Base-by-base conservation (phyloP, 805 yeast genomes). In the Barnettozyma botsteinii region DNA sequence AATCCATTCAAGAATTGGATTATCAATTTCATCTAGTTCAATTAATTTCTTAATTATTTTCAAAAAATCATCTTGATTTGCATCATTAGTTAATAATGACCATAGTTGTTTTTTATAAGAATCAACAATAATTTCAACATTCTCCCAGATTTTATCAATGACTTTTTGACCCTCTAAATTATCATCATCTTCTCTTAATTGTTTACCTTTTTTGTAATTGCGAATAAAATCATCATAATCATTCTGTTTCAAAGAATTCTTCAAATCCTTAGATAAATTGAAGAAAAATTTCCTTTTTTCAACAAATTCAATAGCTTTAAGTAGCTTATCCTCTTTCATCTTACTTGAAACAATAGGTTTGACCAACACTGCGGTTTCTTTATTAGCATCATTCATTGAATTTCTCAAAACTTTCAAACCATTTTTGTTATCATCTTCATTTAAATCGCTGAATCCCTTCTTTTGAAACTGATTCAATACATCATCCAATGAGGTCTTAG, bases 1-100 rank as follows among this genome's bases (percentile, higher is more conserved):
- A 22, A 83, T 69, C 78, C 87, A 83, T 38, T 72, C 76, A 18
- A 69, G 55, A 6, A 82, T 73, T 5, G 91, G 91, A 53, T 77
- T 81, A 41, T 75, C 79, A 33, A 66, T 70, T 3, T 73, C 70
- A n/a, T 79, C 82, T 25, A 84, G 61, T 45, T 81, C 85, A 33
- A 79, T 57, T 25, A 83, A 62, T 47, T 72, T 74, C n/a, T 71
- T 66, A 19, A 81, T 71, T 11, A 69, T 53, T 10, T 66, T 62
- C 17, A 72, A 50, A 43, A 73, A 69, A 3, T 38, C 42, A n/a
- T 46, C 51, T 18, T 37, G 40, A 15, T 37, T 32, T 11, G 39
- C 49, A 19, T 46, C 47, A 11, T 41, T 43, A 19, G 40, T 46
- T 33, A 83, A 62, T 32, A 62, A 60, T 14, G 65, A 62, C 81